Conservation (phyloP, 352 stramenopile species). For the Phytophthora tentaculata region DNA sequence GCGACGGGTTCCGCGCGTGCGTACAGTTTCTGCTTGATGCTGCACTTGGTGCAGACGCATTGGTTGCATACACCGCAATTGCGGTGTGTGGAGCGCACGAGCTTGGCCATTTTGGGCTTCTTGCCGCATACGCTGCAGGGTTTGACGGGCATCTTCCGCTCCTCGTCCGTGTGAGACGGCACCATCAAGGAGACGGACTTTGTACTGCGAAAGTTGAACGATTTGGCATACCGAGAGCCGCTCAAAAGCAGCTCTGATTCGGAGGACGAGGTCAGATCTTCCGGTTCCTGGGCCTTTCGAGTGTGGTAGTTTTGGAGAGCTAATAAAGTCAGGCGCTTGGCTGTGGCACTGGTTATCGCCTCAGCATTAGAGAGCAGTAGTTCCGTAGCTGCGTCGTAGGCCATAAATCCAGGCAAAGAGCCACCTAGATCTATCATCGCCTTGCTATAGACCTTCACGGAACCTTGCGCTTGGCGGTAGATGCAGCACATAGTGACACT, state of each 20-base stretch:
- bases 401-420: constrained; percentile 51
- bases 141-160: constrained; percentile 25
- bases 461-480: constrained; percentile 54
- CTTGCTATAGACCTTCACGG: constrained; percentile 65
- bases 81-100: constrained; percentile 36
- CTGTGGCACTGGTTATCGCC: constrained; percentile 45
- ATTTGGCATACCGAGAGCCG: constrained; percentile 24
- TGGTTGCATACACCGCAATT: constrained; percentile 54
- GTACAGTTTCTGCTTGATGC: constrained; percentile 54
- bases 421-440: constrained; percentile 60
- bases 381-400: constrained; percentile 48
- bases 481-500: constrained; percentile 70
- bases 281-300: constrained; percentile 15
- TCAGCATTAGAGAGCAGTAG: constrained; percentile 49
- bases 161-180: constrained; percentile 7
- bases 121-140: constrained; percentile 36
- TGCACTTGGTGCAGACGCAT: constrained; percentile 57
- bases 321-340: constrained; percentile 54
- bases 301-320: constrained; percentile 9
- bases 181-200: constrained; percentile 20
- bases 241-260: constrained; percentile 27
- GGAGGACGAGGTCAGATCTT: constrained; percentile 28
- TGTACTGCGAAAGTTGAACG: constrained; percentile 30
- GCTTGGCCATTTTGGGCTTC: constrained; percentile 38
- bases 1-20: constrained; percentile 44